Evolutionary conservation across 495 filamentous ascomycete species (phyloP).

Genomic region (Jackrogersella minutella): DNA sequence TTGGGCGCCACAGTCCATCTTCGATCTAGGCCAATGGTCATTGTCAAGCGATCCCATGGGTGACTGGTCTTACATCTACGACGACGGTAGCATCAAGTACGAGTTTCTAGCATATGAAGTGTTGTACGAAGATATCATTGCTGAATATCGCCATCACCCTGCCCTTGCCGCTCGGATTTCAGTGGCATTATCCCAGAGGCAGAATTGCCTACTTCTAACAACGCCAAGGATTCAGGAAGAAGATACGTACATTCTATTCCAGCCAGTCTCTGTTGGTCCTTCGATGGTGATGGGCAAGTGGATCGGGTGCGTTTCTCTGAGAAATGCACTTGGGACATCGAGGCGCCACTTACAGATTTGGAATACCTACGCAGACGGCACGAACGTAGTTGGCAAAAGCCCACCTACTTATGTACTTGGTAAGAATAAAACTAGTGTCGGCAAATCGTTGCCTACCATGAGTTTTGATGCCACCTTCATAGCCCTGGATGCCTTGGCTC

Average conservation of each 20-base stretch:
- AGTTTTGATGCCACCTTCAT: neutral
- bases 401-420: constrained; percentile 8
- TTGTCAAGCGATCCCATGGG: neutral
- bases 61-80: constrained; percentile 1
- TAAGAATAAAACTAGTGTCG: neutral
- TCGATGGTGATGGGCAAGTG: neutral
- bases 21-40: constrained; percentile 3
- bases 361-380: neutral
- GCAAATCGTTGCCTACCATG: neutral
- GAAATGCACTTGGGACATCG: neutral
- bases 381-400: neutral
- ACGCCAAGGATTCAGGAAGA: constrained; percentile 5
- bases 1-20: constrained; percentile 1
- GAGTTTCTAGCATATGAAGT: constrained; percentile 1
- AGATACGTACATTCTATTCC: constrained; percentile 1
- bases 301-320: constrained; percentile 5
- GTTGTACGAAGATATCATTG: neutral
- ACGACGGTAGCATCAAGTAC: constrained; percentile 2
- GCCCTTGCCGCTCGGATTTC: constrained; percentile 4
- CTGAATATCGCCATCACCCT: neutral
- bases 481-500: neutral
- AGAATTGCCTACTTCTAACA: constrained; percentile 1
- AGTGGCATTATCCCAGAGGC: neutral
- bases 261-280: neutral
- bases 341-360: neutral